Evolutionary conservation across 768 basidiomycete genomes (phyloP).

Genomic region (Cystobasidium onofrii): DNA sequence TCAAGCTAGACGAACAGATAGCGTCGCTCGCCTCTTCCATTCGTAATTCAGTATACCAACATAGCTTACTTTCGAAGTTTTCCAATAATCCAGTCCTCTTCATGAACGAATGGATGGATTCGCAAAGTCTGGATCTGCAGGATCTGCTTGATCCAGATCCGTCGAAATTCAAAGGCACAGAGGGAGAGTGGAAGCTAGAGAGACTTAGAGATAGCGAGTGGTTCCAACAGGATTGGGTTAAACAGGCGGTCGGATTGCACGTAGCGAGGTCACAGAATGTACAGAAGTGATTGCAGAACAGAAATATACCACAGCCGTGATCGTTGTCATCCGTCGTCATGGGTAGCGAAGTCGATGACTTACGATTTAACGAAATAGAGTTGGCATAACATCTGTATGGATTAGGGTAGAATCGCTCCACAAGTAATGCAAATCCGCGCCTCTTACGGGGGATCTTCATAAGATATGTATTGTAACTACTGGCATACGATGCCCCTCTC

Average conservation of each 20-base stretch:
- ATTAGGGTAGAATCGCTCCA: too few species aligned
- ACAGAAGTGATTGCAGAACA: background rate
- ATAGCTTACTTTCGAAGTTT: constrained; percentile 3
- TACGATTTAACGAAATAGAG: too few species aligned
- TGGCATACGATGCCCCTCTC: too few species aligned
- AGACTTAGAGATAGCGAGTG: constrained; percentile 13
- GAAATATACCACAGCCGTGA: too few species aligned
- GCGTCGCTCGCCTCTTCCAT: background rate
- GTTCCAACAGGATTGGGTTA: constrained; percentile 30
- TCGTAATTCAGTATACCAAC: constrained; percentile 14
- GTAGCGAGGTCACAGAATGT: constrained; percentile 7
- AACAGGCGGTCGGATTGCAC: constrained; percentile 19
- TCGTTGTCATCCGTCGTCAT: too few species aligned
- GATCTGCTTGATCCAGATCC: constrained; percentile 23
- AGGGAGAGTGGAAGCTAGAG: background rate
- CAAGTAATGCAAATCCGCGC: too few species aligned
- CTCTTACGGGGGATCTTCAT: too few species aligned
- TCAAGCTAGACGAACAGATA: constrained; percentile 18
- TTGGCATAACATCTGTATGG: too few species aligned
- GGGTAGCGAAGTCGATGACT: too few species aligned
- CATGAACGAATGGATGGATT: constrained; percentile 29
- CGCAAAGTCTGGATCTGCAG: constrained; percentile 14
- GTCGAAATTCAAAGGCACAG: background rate
- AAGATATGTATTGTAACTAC: too few species aligned
- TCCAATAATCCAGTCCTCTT: background rate